phyloP scores from a whole-genome alignment of 2,329 filamentous ascomycete genomes.

The Chrysoporthe austroafricana region DNA sequence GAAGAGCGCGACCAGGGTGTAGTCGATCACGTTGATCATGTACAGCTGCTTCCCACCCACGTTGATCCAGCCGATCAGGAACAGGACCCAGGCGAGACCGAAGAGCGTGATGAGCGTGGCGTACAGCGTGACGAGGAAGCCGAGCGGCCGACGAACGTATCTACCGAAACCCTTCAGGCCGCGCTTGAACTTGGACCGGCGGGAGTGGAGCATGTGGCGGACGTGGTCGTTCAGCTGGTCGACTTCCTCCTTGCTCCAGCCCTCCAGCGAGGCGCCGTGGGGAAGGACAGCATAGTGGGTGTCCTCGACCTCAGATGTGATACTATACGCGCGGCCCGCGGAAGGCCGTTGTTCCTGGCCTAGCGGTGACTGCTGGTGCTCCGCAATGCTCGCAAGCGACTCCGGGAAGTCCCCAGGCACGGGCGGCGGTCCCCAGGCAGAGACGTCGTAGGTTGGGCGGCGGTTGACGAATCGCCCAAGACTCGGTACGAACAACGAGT shows the following conservation, averaged over 20 bases:
- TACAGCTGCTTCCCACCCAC: slow-evolving; percentile 74
- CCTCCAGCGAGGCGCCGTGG: slow-evolving; percentile 70
- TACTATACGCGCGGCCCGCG: slow-evolving; percentile 49
- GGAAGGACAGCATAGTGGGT: slow-evolving; percentile 80
- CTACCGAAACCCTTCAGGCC: slow-evolving; percentile 79
- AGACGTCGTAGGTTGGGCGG: slow-evolving; percentile 76
- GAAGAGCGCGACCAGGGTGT: slow-evolving; percentile 71
- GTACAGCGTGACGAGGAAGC: slow-evolving; percentile 83
- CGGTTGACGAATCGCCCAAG: slow-evolving; percentile 77
- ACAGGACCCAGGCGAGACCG: slow-evolving; percentile 87
- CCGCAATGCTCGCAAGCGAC: slow-evolving; percentile 32
- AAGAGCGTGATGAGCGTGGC: slow-evolving; percentile 83
- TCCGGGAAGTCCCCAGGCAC: slow-evolving; percentile 31
- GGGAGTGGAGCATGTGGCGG: slow-evolving; percentile 84
- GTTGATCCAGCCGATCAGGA: slow-evolving; percentile 88
- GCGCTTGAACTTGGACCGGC: slow-evolving; percentile 77
- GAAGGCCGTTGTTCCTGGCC: slow-evolving; percentile 32
- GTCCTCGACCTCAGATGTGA: slow-evolving; percentile 70
- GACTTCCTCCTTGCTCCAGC: slow-evolving; percentile 77
- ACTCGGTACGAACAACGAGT: slow-evolving; percentile 84
- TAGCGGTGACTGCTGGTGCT: slow-evolving; percentile 29
- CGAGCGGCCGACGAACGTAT: slow-evolving; percentile 76
- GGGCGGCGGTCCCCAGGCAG: slow-evolving; percentile 45
- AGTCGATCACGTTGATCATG: slow-evolving; percentile 71
- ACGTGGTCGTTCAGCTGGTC: slow-evolving; percentile 83